These are phyloP conservation scores for Quercus tomentella DNA, from an alignment of 331 rosid genomes.

Conservation along the genomic window DNA sequence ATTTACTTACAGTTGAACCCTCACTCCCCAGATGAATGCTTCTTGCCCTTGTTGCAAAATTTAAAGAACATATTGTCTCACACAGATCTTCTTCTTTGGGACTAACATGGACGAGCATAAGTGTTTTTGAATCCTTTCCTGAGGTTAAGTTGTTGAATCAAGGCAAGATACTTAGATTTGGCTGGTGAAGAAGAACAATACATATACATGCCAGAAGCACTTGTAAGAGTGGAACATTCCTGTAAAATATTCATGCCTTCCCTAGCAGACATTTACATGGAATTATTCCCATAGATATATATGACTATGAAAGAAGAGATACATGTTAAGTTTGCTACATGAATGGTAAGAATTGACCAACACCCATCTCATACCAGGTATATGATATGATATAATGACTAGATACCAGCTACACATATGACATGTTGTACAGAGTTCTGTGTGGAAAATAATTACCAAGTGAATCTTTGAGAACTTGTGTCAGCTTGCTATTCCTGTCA, in stretches of 20 bases:
- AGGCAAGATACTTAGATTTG: neutral
- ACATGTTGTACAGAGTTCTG: neutral
- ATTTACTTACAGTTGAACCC: constrained; percentile 28
- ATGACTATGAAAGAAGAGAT: neutral
- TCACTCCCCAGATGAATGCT: constrained; percentile 30
- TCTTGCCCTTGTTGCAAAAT: constrained; percentile 37
- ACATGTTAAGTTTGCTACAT: neutral
- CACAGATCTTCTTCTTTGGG: constrained; percentile 40
- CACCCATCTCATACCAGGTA: neutral
- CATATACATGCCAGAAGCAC: neutral
- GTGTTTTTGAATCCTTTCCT: constrained; percentile 43
- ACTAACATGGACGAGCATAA: constrained; percentile 41
- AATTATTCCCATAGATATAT: neutral
- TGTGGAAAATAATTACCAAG: constrained; percentile 28
- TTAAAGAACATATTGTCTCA: constrained; percentile 37
- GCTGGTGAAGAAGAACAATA: neutral
- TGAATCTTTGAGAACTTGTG: constrained; percentile 41
- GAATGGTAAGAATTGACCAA: neutral
- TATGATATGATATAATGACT: neutral
- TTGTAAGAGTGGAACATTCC: neutral
- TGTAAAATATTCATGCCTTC: neutral
- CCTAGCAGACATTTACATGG: neutral
- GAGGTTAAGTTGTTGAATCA: constrained; percentile 6
- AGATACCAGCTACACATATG: neutral
- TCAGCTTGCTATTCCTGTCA: constrained; percentile 49